These are phyloP conservation scores for Symbiodinium pilosum DNA, from an alignment of 73 alveolate genomes.

Conservation along the genomic window DNA sequence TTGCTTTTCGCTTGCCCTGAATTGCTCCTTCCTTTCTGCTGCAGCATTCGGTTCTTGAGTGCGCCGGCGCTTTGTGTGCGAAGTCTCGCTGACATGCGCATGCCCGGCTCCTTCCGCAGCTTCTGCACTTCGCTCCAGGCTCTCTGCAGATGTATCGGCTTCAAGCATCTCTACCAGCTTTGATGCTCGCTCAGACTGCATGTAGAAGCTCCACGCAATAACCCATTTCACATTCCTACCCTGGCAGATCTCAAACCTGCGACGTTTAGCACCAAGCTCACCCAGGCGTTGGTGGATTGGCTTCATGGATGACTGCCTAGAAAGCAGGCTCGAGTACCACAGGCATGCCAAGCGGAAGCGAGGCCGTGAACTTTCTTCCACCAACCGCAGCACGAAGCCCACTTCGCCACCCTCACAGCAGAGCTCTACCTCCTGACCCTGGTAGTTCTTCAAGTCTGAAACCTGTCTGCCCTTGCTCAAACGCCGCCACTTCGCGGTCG, in stretches of 20 bases:
- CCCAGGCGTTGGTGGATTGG: conserved; percentile 24
- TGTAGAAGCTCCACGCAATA: conserved; percentile 23
- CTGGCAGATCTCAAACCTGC: conserved; percentile 49
- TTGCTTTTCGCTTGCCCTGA: too few species aligned
- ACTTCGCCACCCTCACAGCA: conserved; percentile 92
- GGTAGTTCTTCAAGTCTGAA: conserved; percentile 6
- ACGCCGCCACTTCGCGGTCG: conserved; percentile 48
- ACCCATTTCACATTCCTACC: conserved; percentile 47
- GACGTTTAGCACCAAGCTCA: conserved; percentile 9
- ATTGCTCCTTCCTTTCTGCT: too few species aligned
- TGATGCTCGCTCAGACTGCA: background rate
- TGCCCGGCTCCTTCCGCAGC: background rate
- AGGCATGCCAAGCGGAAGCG: conserved; percentile 16
- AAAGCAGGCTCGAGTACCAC: conserved; percentile 62
- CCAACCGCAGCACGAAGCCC: conserved; percentile 52
- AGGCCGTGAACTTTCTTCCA: conserved; percentile 64
- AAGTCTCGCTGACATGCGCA: background rate
- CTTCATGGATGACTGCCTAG: conserved; percentile 61
- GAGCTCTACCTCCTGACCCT: conserved; percentile 80
- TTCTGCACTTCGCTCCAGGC: background rate
- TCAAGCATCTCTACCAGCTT: background rate
- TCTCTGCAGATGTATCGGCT: background rate
- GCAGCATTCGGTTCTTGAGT: background rate
- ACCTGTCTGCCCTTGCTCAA: conserved; percentile 20
- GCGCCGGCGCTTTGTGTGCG: background rate